phyloP scores from a whole-genome alignment of 306 rosid species.

The Vigna angularis region DNA sequence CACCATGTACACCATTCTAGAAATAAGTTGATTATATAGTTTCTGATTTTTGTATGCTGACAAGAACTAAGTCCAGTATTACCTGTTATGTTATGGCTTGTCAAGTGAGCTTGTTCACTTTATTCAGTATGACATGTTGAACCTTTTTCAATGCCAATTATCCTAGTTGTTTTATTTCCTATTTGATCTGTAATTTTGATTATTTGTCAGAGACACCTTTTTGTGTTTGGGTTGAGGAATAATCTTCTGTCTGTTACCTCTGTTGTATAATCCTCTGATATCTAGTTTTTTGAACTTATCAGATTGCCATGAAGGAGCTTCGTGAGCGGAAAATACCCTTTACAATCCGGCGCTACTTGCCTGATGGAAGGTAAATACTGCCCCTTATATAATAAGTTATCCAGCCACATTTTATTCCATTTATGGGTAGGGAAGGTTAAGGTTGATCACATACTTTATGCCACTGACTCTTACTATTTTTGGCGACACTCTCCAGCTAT shows the following conservation, averaged over 20 bases:
- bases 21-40: background rate
- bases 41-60: background rate
- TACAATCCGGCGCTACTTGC: conserved; percentile 93
- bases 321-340: conserved; percentile 94
- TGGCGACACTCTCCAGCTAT: conserved; percentile 57
- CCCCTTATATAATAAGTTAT: background rate
- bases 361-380: conserved; percentile 84
- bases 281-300: conserved; percentile 24
- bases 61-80: background rate
- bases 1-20: background rate
- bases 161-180: background rate
- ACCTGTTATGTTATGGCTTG: background rate
- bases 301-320: conserved; percentile 98
- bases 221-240: background rate
- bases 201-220: background rate
- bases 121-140: conserved; percentile 10
- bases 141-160: background rate
- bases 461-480: conserved; percentile 6
- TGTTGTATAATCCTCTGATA: background rate
- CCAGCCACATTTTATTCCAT: background rate
- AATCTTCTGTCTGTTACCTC: conserved; percentile 23
- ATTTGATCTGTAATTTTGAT: background rate
- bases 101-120: background rate
- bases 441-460: background rate
- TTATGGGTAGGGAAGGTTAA: background rate